A percentile compares a stretch with the other conserved stretches of the same genome.
Conservation (phyloP, 2,329 filamentous ascomycete genomes). For the Penicillium sp. region DNA sequence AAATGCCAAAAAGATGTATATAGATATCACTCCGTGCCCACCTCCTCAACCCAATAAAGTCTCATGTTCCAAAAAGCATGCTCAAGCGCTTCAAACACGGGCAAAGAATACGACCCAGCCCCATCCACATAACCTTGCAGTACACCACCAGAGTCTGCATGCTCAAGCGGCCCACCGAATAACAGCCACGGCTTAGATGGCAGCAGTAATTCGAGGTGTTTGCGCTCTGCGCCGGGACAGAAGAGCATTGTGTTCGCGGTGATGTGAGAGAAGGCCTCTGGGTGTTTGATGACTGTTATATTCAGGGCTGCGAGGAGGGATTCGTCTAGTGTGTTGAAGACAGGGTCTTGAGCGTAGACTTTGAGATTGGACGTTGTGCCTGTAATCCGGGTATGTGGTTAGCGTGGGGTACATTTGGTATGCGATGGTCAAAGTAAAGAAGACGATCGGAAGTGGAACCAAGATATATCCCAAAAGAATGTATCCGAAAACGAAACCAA, state of each 20-base stretch:
- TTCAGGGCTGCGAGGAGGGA: constrained; percentile 29
- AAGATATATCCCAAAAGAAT: background rate
- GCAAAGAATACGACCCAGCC: constrained; percentile 26
- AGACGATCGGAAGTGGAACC: too few relatives aligned
- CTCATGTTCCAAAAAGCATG: constrained; percentile 40
- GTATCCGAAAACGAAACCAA: background rate
- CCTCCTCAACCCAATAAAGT: constrained; percentile 26
- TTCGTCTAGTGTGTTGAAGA: constrained; percentile 47
- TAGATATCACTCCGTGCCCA: background rate
- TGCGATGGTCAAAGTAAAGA: background rate
- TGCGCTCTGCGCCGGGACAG: constrained; percentile 57
- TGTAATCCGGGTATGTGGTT: background rate
- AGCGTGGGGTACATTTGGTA: background rate
- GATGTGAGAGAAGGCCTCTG: constrained; percentile 53
- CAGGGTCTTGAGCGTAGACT: constrained; percentile 54
- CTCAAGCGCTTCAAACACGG: constrained; percentile 31
- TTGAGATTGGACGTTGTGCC: constrained; percentile 22
- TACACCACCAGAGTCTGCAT: constrained; percentile 24
- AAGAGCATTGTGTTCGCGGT: constrained; percentile 54
- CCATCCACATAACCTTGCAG: constrained; percentile 20
- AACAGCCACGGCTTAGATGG: constrained; percentile 51
- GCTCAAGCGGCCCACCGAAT: constrained; percentile 52
- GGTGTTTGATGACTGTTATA: constrained; percentile 46
- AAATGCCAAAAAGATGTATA: background rate
- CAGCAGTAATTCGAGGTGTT: constrained; percentile 53